These are phyloP conservation scores for Oenanthe javanica DNA, from an alignment of 140 eudicot genomes.

Conservation along the genomic window DNA sequence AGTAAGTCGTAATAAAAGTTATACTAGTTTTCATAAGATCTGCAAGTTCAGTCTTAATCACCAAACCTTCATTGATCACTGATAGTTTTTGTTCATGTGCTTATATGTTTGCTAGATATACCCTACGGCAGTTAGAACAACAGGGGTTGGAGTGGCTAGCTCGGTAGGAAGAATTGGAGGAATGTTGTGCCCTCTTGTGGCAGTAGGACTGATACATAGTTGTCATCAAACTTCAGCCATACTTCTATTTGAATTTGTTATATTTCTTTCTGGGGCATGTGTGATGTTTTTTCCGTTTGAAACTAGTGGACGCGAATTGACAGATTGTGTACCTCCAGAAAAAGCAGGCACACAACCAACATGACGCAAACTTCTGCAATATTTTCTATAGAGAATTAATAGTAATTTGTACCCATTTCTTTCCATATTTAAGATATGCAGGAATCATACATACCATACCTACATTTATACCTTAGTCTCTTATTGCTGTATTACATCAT, in stretches of 20 bases:
- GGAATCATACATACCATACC: constrained; percentile 3
- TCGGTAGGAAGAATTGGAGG: constrained; percentile 87
- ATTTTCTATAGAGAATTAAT: neutral
- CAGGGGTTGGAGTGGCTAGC: constrained; percentile 75
- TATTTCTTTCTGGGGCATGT: constrained; percentile 41
- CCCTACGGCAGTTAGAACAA: constrained; percentile 68
- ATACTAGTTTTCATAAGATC: neutral
- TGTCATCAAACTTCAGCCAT: constrained; percentile 68
- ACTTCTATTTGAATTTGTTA: constrained; percentile 46
- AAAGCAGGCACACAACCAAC: constrained; percentile 3
- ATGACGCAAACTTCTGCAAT: neutral
- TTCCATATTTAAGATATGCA: neutral
- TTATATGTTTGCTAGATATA: constrained; percentile 35
- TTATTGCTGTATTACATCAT: neutral
- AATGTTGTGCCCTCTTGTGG: constrained; percentile 73
- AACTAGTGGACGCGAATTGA: constrained; percentile 56
- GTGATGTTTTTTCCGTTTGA: constrained; percentile 57
- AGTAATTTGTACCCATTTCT: neutral
- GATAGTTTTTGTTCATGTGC: neutral
- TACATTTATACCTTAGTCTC: neutral
- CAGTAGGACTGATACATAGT: constrained; percentile 57
- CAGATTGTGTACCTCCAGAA: constrained; percentile 18
- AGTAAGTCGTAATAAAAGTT: constrained; percentile 24
- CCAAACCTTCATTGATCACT: neutral
- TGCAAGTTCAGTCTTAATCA: neutral